phyloP scores from a whole-genome alignment of 192 early-diverging fungal genomes.

The Gonapodya sp. region DNA sequence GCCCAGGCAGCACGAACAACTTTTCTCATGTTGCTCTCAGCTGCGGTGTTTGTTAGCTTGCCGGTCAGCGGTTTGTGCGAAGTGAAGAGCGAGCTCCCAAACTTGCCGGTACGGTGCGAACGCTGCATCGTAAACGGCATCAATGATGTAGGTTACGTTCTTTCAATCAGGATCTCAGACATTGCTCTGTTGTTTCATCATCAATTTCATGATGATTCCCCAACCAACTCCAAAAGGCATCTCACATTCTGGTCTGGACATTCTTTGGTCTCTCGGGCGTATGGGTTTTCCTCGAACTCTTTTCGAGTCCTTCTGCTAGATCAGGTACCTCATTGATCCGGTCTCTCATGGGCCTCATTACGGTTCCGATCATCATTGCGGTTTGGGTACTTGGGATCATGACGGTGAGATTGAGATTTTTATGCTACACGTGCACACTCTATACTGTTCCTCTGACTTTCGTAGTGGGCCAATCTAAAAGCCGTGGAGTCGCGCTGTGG shows the following conservation, averaged over 20 bases:
- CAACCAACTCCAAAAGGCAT: neutral
- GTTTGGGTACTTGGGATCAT: neutral
- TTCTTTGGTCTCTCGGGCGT: neutral
- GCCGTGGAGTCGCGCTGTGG: neutral
- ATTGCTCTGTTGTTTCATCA: no score
- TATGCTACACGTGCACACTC: no score
- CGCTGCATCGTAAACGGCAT: neutral
- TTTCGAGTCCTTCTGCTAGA: neutral
- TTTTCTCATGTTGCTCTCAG: neutral
- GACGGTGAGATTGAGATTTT: neutral
- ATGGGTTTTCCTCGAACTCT: neutral
- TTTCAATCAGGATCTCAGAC: neutral
- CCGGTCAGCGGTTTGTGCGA: neutral
- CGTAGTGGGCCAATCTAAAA: neutral
- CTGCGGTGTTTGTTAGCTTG: neutral
- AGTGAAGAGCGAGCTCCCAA: neutral
- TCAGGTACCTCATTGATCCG: neutral
- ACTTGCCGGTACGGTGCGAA: neutral
- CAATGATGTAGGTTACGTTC: neutral
- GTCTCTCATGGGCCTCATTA: neutral
- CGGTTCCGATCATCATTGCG: neutral
- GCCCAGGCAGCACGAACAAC: neutral
- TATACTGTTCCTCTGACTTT: neutral
- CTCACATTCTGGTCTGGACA: neutral
- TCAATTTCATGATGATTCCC: no score